Evolutionary conservation across 1,284 basidiomycete genomes (phyloP), one percentile per base, ranked within the genome.

Genomic region (Ustilago trichophora): DNA sequence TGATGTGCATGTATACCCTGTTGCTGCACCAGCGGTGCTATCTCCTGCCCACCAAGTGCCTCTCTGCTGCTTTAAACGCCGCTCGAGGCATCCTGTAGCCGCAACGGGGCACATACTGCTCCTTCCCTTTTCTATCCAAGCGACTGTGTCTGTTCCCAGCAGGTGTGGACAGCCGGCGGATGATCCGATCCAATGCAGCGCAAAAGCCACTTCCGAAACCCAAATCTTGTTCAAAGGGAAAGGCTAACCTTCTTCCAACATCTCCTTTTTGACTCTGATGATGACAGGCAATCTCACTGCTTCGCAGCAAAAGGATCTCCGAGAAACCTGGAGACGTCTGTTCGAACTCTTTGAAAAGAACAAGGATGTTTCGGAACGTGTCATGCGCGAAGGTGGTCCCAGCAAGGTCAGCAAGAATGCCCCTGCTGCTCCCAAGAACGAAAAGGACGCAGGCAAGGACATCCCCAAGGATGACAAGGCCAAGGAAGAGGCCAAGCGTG

Each of bases 381-480:
- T 81, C 22, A 68, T 73, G 21, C 33, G 29, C 16, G 38, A 56
- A 11, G 79, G 79, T 34, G 78, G 77, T 13, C 64, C 62, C 24
- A 34, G 34, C 54, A 64, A 57, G 45, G 40, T 64, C 24, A 45
- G 36, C 34, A 67, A 64, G 27, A 56, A 54, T 40, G 52, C 59
- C 21, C 15, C 57, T 3, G 4, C 67, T 7, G 15, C 58, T 5
- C 47, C 46, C 32, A 55, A 69, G 33, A 56, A 72, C 48, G 59
- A 51, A 16, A 69, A 73, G 49, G 56, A 67, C n/a, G 63, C 72
- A 38, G 64, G 65, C 40, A 77, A 78, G 37, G 66, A 73, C 57
- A 76, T 73, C 40, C 75, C 76, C 52, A 77, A 76, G 58, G 76
- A 73, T 40, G 76, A 78, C 62, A 72, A 73, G 47, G 76, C 77